phyloP scores from a whole-genome alignment of 805 yeast species.

The Candida anglica region DNA sequence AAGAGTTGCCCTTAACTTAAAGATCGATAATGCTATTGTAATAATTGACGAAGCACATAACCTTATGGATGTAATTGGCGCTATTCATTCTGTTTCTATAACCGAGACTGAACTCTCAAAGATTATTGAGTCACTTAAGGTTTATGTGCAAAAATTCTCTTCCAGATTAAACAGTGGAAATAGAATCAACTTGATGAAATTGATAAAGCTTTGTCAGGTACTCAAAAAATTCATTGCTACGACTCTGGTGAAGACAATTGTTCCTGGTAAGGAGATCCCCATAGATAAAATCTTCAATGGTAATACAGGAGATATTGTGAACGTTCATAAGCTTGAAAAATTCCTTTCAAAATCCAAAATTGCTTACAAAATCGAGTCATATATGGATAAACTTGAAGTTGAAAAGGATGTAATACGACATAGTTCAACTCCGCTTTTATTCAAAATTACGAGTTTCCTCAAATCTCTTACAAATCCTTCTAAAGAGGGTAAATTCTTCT shows the following conservation, averaged over 20 bases:
- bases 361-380: conserved; percentile 79
- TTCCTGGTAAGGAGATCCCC: conserved; percentile 53
- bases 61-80: conserved; percentile 68
- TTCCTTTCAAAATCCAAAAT: conserved; percentile 68
- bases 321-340: conserved; percentile 60
- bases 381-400: conserved; percentile 35
- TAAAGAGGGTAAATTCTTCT: conserved; percentile 74
- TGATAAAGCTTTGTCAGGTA: conserved; percentile 52
- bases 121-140: conserved; percentile 46
- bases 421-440: conserved; percentile 53
- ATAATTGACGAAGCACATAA: conserved; percentile 94
- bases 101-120: conserved; percentile 43
- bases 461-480: conserved; percentile 68
- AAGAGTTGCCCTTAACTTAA: conserved; percentile 55
- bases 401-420: conserved; percentile 9
- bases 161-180: conserved; percentile 66
- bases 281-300: conserved; percentile 51
- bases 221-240: conserved; percentile 45
- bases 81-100: conserved; percentile 62
- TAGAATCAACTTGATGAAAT: conserved; percentile 62
- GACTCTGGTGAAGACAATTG: conserved; percentile 23
- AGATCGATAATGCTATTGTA: conserved; percentile 61
- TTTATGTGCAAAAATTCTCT: conserved; percentile 59
- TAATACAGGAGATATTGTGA: conserved; percentile 66
- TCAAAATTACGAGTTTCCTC: conserved; percentile 63